Base-by-base conservation (phyloP, 176 grass and related monocot species). In the Aegilops sharonensis region DNA sequence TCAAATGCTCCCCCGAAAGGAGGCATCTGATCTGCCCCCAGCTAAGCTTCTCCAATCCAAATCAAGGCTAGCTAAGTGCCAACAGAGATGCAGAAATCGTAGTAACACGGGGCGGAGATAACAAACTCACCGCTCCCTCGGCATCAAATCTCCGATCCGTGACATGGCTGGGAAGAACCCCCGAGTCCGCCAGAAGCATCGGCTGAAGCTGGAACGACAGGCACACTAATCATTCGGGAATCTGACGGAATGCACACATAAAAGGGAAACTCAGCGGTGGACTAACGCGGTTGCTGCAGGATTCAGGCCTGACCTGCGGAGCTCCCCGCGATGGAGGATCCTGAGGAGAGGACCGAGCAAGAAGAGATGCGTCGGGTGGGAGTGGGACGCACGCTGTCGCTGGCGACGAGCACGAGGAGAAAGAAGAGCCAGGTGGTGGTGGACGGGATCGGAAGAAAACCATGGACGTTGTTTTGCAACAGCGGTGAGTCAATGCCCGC, bases 331-430 rank as follows among this genome's bases (percentile, higher is more conserved):
- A 15, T 18, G 67, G 48, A 25, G 35, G 68, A 37, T 71, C 81
- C 81, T 17, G 23, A 59, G 21, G 9, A 9, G 48, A 36, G 54
- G 68, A 4, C 67, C n/a, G 31, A 18, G 50, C 13, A 81, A 12
- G 42, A 45, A 21, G 35, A 6, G 54, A 50, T 71, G 32, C 47
- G 43, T 32, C 31, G 67, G 65, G 47, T 34, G 45, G 65, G 67
- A 60, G 67, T 83, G 66, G 67, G 31, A 24, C 7, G 21, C 20
- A 17, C 20, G 30, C 15, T 18, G 81, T 39, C 78, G 78, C 15
- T 18, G 81, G 61, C 78, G 78, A 67, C 62, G 61, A 81, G 62
- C 78, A 67, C 78, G 62, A 81, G 62, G 78, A 66, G 23, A 64
- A 25, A 36, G 24, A 80, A 29, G 78, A 42, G 60, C 21, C 60